Evolutionary conservation across 2,329 filamentous ascomycete genomes (phyloP), one percentile per base, ranked within the genome.

Genomic region (Kalaharituber pfeilii): DNA sequence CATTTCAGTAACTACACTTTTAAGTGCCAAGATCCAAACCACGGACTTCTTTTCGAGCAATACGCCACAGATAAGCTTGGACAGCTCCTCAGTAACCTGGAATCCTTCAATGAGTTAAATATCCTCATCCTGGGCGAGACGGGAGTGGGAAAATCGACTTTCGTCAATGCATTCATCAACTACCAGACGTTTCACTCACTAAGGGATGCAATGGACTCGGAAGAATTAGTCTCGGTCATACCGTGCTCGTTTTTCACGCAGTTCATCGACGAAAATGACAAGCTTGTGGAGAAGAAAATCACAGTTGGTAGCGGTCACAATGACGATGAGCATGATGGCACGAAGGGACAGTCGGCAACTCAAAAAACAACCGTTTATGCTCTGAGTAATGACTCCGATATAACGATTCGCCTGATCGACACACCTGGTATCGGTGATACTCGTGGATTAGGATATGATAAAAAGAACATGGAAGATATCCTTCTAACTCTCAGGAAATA

Each of bases 101-200:
- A 63, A 15, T 60, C 62, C 15, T 58, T 59, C 5, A 61, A 68
- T 1, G 62, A 67, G 18, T 52, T 69, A 24, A 73, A 73, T 44
- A 70, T 74, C 18, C 56, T 74, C 22, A 67, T 75, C 4, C 62
- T 74, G 0, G 72, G 72, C 0, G 71, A 73, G 58, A 72, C 71
- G 0, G 72, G 71, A 0, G 72, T 73, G 0, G 72, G 72, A 0
- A 74, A 75, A 52, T 72, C 69, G 1, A 73, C 72, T 0, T 74
- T 69, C 42, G 73, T 74, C 61, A 75, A 74, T 49, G 68, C 71
- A 0, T 72, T 74, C 28, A 59, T 70, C 58, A 74, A 74, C 56
- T 74, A 74, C 53, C 55, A 74, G 3, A 62, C 59, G 0, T 69
- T 65, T 50, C 59, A 66, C 0, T 65, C 65, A 0, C 62, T 74